A percentile compares a stretch with the other conserved stretches of the same genome.
phyloP scores from a whole-genome alignment of 169 alveolate species.

The Cryptosporidium ryanae region DNA sequence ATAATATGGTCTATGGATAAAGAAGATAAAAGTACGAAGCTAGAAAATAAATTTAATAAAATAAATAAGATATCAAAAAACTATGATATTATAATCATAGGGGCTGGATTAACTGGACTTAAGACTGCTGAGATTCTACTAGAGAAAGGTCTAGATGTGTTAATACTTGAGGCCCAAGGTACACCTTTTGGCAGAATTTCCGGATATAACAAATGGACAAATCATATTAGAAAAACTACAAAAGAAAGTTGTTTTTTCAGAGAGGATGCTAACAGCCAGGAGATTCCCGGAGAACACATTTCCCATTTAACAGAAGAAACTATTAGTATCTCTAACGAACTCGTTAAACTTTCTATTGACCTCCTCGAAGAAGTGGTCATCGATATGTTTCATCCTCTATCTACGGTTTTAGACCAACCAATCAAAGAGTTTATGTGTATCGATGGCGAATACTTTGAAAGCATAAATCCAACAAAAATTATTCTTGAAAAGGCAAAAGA shows the following conservation, averaged over 20 bases:
- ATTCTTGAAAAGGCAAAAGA: slow-evolving; percentile 36
- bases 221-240: slow-evolving; percentile 25
- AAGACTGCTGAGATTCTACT: slow-evolving; percentile 46
- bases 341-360: slow-evolving; percentile 39
- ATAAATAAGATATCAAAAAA: slow-evolving; percentile 24
- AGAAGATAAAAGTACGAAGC: slow-evolving; percentile 15
- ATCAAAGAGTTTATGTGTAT: slow-evolving; percentile 32
- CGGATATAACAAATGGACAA: slow-evolving; percentile 48
- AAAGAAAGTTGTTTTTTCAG: slow-evolving; percentile 22
- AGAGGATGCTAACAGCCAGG: neutral
- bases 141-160: slow-evolving; percentile 19
- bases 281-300: neutral
- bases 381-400: slow-evolving; percentile 69
- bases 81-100: slow-evolving; percentile 52
- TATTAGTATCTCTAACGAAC: slow-evolving; percentile 21
- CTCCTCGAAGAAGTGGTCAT: slow-evolving; percentile 62
- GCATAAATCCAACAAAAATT: slow-evolving; percentile 33
- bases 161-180: slow-evolving; percentile 52
- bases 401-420: slow-evolving; percentile 47
- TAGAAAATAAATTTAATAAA: slow-evolving; percentile 12
- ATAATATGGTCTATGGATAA: slow-evolving; percentile 70
- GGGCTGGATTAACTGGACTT: slow-evolving; percentile 66
- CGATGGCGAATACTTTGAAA: slow-evolving; percentile 22
- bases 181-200: slow-evolving; percentile 58
- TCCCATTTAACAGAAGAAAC: slow-evolving; percentile 23